Conservation (phyloP, 768 basidiomycete species). For the Ramaria sp. region DNA sequence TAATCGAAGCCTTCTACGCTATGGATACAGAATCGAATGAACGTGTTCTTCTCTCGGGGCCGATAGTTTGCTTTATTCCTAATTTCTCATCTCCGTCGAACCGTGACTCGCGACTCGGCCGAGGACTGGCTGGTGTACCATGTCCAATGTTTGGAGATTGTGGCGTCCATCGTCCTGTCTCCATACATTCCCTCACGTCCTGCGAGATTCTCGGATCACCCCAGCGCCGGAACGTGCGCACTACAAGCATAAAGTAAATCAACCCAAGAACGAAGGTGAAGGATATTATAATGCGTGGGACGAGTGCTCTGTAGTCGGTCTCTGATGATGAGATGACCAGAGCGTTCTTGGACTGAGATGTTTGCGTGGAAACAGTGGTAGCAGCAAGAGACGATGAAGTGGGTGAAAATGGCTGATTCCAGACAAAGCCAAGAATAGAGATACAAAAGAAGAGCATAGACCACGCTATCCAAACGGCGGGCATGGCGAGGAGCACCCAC, state of each 20-base stretch:
- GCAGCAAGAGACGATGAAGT: not conserved
- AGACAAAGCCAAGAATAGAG: constrained; percentile 10
- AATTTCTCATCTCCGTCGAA: constrained; percentile 1
- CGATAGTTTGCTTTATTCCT: not conserved
- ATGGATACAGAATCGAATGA: not conserved
- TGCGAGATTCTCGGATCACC: constrained; percentile 5
- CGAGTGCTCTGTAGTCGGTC: not conserved
- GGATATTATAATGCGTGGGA: constrained; percentile 10
- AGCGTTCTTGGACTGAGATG: not conserved
- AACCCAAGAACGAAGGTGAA: constrained; percentile 8
- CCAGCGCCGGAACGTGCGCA: constrained; percentile 10
- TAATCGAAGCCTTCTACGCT: too few species aligned
- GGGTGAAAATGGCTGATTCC: constrained; percentile 8
- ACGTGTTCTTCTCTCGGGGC: constrained; percentile 2
- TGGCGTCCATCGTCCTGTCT: constrained; percentile 6
- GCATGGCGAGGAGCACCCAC: constrained; percentile 58
- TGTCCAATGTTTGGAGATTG: not conserved
- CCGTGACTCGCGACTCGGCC: not conserved
- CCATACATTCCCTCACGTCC: constrained; percentile 5
- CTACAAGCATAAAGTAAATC: constrained; percentile 11
- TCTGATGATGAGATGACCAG: not conserved
- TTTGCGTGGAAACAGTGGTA: not conserved
- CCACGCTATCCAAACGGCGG: constrained; percentile 65
- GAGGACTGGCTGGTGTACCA: not conserved
- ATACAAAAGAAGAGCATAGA: constrained; percentile 19